A percentile compares a stretch with the other conserved stretches of the same genome.
Conservation (phyloP, 768 basidiomycete genomes). For the Auriculariales sp. region DNA sequence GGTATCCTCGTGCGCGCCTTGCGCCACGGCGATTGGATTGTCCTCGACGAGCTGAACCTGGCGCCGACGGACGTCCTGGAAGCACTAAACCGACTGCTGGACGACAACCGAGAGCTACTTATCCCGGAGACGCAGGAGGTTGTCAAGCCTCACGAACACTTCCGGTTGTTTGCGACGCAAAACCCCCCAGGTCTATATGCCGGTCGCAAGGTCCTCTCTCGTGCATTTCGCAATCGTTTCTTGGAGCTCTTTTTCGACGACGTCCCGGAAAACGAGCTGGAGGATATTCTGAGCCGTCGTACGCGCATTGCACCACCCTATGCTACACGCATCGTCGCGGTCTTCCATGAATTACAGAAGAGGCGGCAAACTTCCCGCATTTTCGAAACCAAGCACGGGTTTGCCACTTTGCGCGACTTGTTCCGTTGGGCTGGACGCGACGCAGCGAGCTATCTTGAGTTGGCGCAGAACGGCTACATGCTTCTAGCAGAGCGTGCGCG, state of each 20-base stretch:
- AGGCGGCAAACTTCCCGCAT: conserved; percentile 81
- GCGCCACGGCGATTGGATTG: conserved; percentile 90
- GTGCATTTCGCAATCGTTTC: conserved; percentile 94
- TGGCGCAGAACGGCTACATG: conserved; percentile 97
- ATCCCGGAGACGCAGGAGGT: conserved; percentile 95
- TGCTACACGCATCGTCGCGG: conserved; percentile 75
- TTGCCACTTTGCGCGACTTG: conserved; percentile 89
- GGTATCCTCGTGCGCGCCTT: conserved; percentile 87
- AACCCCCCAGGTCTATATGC: conserved; percentile 95
- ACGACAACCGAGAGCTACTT: conserved; percentile 92
- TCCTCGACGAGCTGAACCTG: conserved; percentile 92
- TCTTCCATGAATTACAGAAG: conserved; percentile 87
- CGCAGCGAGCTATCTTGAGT: conserved; percentile 77
- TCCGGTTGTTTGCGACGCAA: conserved; percentile 97
- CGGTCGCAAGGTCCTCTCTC: conserved; percentile 84
- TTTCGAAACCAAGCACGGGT: conserved; percentile 95
- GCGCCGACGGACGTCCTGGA: conserved; percentile 97
- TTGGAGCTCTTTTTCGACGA: conserved; percentile 96
- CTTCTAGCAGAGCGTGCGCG: conserved; percentile 84
- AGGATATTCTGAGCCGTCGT: conserved; percentile 84
- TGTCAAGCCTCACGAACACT: conserved; percentile 82
- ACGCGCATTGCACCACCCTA: conserved; percentile 91
- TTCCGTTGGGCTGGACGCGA: conserved; percentile 95
- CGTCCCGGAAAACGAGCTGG: conserved; percentile 85
- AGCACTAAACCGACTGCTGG: conserved; percentile 87